Base-by-base conservation (phyloP, 495 filamentous ascomycete genomes). In the Talaromyces liani region DNA sequence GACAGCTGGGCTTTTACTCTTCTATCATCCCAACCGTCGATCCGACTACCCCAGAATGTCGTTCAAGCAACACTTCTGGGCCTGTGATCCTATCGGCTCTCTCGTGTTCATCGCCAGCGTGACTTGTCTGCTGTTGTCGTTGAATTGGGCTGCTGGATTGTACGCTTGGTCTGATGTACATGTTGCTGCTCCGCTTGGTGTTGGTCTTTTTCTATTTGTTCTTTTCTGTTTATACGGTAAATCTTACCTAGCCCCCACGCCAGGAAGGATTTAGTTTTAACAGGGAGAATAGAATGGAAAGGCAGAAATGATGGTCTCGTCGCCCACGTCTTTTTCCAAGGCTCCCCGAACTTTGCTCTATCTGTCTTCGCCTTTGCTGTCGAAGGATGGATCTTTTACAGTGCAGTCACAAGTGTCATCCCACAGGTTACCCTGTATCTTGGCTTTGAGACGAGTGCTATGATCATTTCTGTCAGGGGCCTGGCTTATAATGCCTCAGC, bases 361-460 rank as follows among this genome's bases (percentile, higher is more conserved):
- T 76, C 83, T 0, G 70, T 77, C 31, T 84, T 83, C 65, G 80
- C 80, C 16, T 83, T 82, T 65, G 81, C 77, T 4, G 81, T 84
- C 34, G 82, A 85, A 72, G 80, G 80, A 4, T 85, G 82, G 80
- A 80, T 85, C 59, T 84, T 83, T 65, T 85, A 83, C 66, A 79
- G 76, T 58, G 81, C 82, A 24, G 80, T 85, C 39, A 85, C 84
- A 66, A 78, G 76, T 36, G 70, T 83, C 51, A 79, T 78, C 8
- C 82, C 83, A 3, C 80, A 83, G 61, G 77, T 84, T 56, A 72
- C 77, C 12, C 76, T 84, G 0, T 75, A 84, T 65, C 73, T 85
- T 8, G 83, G 81, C n/a, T 84, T 82, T 62, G 79, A 81, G 63
- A 70, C 62, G 14, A 69, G 74, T 58, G 62, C 79, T 16, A 24